Evolutionary conservation across 2,329 filamentous ascomycete genomes (phyloP), one percentile per base, ranked within the genome.

Genomic region (Paecilomyces niveus): DNA sequence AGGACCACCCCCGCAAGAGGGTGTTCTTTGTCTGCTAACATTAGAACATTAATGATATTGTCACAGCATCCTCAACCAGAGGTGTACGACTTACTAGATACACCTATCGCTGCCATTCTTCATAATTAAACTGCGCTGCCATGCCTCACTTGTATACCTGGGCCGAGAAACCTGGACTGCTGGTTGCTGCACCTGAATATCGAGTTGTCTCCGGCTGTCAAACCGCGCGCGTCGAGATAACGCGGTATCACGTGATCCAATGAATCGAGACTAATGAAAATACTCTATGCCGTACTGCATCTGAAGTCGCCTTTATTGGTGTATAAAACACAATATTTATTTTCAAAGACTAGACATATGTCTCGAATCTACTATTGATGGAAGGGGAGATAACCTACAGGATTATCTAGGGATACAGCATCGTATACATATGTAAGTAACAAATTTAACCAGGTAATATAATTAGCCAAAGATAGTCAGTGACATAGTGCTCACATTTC

Each of bases 1-100:
- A 96, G 81, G 61, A 94, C 84, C 56, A 90, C 83, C 65, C 89
- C 88, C 62, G 80, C 79, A 65, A 92, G 83, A 56, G 89, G 88
- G 62, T 80, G 79, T 54, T 86, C 80, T 60, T 82, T 78, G 74
- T 87, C 85, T 74, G 82, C 8, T 56, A 21, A 56, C 31, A 51
- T 45, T 45, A 45, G n/a, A 2, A 29, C 22, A 29, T 29, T 7
- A 29, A 7, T 45, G n/a, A 9, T 18, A 24, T 57, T 56, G 53
- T 70, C 58, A 72, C 67, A 53, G 51, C 58, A 24, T 51, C 22
- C 51, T 52, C 35, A 24, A 31, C 55, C 26, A 55, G 53, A 57
- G n/a, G 18, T 22, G 22, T 6, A 29, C 39, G 18, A 70, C 72
- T 66, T 58, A 76, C 74, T 70, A 60, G 65, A 69, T 61, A 63